These are phyloP conservation scores for Cryphonectria carpinicola DNA, from an alignment of 2,329 filamentous ascomycete genomes.

Conservation along the genomic window DNA sequence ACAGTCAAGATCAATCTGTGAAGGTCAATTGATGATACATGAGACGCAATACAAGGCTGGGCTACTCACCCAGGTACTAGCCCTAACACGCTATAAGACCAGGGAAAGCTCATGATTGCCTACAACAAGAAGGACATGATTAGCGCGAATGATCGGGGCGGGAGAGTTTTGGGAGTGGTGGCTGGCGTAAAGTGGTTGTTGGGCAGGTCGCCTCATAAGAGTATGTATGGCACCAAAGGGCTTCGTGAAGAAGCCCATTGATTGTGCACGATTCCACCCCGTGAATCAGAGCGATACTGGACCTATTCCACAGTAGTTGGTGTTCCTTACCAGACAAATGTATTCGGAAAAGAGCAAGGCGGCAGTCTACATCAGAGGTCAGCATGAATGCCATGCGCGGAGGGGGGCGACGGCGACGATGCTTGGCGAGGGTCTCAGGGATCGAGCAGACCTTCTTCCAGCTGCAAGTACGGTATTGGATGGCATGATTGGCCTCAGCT, in stretches of 20 bases:
- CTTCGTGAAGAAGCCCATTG: neutral
- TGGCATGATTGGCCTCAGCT: constrained; percentile 74
- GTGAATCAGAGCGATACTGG: neutral
- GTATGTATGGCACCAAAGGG: neutral
- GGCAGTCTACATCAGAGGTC: constrained; percentile 63
- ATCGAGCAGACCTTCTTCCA: constrained; percentile 75
- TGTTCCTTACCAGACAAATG: constrained; percentile 68
- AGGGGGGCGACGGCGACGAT: neutral
- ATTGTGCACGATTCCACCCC: neutral
- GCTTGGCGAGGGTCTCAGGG: constrained; percentile 25
- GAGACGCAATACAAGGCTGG: neutral
- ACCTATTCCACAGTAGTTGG: too few species aligned
- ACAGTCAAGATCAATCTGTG: constrained; percentile 74
- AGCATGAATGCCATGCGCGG: neutral
- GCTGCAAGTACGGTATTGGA: constrained; percentile 90
- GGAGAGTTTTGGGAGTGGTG: neutral
- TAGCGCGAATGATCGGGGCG: neutral
- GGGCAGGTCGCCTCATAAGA: neutral
- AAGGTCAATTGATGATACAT: constrained; percentile 27
- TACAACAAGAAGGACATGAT: constrained; percentile 39
- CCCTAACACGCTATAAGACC: constrained; percentile 86
- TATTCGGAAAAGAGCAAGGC: constrained; percentile 92
- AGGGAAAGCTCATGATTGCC: constrained; percentile 93
- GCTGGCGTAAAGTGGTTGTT: neutral
- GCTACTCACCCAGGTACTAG: constrained; percentile 71